Evolutionary conservation across 2,329 filamentous ascomycete species (phyloP).

Genomic region (Beauveria sp.): DNA sequence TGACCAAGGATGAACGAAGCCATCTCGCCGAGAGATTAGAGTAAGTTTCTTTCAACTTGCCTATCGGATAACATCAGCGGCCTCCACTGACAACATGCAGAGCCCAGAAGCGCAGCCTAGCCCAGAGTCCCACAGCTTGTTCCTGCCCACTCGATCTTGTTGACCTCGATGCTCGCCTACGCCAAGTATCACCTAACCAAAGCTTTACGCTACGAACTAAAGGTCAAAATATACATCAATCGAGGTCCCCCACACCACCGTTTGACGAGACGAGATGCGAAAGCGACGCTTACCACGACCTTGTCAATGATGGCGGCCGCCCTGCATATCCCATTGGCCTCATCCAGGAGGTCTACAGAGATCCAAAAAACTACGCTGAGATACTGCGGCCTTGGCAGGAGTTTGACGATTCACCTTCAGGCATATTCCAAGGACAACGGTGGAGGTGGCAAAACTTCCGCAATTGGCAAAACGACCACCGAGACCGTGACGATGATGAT

Average conservation of each 20-base stretch:
- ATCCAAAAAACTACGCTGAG: not conserved
- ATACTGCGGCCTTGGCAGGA: not conserved
- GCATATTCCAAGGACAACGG: not conserved
- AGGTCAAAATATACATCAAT: not conserved
- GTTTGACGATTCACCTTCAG: not conserved
- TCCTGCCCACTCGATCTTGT: constrained; percentile 16
- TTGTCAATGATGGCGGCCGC: constrained; percentile 10
- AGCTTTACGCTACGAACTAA: not conserved
- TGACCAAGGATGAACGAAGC: not conserved
- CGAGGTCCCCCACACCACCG: not conserved
- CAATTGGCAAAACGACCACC: constrained; percentile 1
- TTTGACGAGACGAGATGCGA: not conserved
- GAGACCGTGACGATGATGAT: not conserved
- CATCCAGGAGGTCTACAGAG: not conserved
- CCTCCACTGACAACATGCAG: not conserved
- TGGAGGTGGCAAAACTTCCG: not conserved
- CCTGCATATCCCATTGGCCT: constrained; percentile 10
- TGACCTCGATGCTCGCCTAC: constrained; percentile 15
- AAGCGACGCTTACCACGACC: not conserved
- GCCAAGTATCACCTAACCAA: not conserved
- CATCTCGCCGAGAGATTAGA: not conserved
- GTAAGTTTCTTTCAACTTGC: not conserved
- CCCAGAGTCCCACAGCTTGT: not conserved
- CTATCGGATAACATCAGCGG: too few species aligned
- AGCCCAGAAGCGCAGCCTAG: not conserved